phyloP scores from a whole-genome alignment of 306 rosid genomes.

The Calophaca sinica region DNA sequence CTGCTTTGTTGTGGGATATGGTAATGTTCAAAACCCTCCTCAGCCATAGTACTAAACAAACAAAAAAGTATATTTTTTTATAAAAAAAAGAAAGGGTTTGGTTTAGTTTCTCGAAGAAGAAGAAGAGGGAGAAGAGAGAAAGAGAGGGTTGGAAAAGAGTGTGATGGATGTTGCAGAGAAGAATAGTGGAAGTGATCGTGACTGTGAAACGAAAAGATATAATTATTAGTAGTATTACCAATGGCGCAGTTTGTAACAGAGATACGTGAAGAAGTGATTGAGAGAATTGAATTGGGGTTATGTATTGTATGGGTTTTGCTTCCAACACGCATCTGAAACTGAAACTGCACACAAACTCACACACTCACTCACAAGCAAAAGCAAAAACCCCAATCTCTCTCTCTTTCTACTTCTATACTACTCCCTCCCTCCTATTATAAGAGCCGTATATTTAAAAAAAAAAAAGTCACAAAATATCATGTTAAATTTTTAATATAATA shows the following conservation, averaged over 20 bases:
- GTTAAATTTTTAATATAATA: no score
- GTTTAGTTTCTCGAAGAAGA: no score
- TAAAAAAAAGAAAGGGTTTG: background rate
- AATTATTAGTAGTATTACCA: conserved; percentile 41
- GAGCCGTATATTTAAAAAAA: no score
- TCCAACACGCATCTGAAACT: conserved; percentile 46
- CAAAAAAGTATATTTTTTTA: background rate
- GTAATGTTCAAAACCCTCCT: conserved; percentile 72
- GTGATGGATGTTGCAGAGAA: conserved; percentile 33
- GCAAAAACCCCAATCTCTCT: no score
- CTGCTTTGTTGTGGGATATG: conserved; percentile 89
- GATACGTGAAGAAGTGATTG: conserved; percentile 48
- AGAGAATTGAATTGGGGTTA: conserved; percentile 4
- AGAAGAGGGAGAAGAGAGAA: background rate
- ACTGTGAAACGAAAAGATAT: conserved; percentile 55
- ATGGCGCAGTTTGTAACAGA: conserved; percentile 48
- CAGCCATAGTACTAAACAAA: conserved; percentile 60
- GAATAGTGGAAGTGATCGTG: conserved; percentile 50
- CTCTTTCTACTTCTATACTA: no score
- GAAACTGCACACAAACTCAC: conserved; percentile 44
- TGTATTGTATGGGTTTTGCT: conserved; percentile 3
- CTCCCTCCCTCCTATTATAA: no score
- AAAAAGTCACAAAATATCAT: no score
- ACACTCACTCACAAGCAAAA: conserved; percentile 42
- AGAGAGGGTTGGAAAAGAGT: conserved; percentile 14